Base-by-base conservation (phyloP, 495 filamentous ascomycete species). In the Penicillium bialowiezense region DNA sequence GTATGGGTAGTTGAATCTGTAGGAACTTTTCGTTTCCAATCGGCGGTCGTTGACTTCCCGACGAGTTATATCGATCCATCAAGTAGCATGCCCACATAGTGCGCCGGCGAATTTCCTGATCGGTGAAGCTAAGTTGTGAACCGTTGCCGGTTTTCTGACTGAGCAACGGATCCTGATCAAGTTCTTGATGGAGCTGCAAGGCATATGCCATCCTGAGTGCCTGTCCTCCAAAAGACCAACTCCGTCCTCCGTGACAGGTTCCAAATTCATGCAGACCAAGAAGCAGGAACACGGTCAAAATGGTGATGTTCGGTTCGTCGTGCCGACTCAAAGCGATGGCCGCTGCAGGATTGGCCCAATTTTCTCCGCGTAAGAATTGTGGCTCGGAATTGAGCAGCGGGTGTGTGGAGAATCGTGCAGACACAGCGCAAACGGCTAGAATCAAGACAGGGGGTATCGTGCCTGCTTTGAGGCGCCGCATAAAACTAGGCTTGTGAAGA, bases 11-110 rank as follows among this genome's bases (percentile, higher is more conserved):
- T 59, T 92, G 92, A 10, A 96, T 87, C 58, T 91, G 87, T 42
- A 98, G 76, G 44, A 87, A 87, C 47, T 88, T 87, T 65, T 97
- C 91, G 55, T 89, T 84, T 28, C 91, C 87, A 58, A 95, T 92
- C n/a, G 87, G 87, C 41, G 93, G 93, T 43, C 93, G 81, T 58
- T 96, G 91, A 21, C 91, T 96, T 12, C 93, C 93, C 3, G 91
- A 96, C 3, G 92, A 95, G 67, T 91, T 97, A 69, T 96, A 97
- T 0, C 92, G 84, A 65, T 98, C 93, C 93, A 98, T 96, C 51
- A 95, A 62, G 59, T 92, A 96, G 63, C 91, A 96, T 18, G 91
- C 88, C 93, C 93, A 98, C 92, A 98, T 97, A 5, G 90, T 95
- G 44, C 93, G 79, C 48, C 92, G 77, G 45, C 93, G 77, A 31